phyloP scores from a whole-genome alignment of 768 basidiomycete species.

The Floccularia luteovirens region DNA sequence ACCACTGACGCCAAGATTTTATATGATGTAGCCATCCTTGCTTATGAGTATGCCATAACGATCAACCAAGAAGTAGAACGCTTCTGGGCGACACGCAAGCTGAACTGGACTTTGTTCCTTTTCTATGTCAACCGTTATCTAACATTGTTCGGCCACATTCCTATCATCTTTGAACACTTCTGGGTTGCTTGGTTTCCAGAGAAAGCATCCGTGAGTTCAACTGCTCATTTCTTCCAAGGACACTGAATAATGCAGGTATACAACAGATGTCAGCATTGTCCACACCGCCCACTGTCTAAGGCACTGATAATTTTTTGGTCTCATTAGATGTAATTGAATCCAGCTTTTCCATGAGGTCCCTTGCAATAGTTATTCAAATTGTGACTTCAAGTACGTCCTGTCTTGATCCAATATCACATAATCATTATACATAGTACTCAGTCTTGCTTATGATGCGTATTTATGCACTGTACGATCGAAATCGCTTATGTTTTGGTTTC shows the following conservation, averaged over 20 bases:
- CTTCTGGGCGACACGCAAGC: conserved; percentile 27
- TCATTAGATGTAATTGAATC: conserved; percentile 20
- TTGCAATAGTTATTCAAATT: conserved; percentile 23
- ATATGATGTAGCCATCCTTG: conserved; percentile 33
- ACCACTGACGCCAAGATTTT: too few relatives aligned
- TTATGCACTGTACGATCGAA: conserved; percentile 34
- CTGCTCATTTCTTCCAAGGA: neutral
- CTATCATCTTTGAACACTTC: conserved; percentile 25
- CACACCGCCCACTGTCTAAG: too few relatives aligned
- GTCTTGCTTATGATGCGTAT: conserved; percentile 31
- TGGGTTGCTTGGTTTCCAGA: conserved; percentile 17
- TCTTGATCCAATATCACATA: too few relatives aligned
- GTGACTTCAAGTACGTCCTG: conserved; percentile 25
- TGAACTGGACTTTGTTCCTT: conserved; percentile 23
- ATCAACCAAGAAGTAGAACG: conserved; percentile 30
- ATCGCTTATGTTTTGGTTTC: conserved; percentile 17
- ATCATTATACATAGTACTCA: too few relatives aligned
- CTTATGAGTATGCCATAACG: conserved; percentile 41
- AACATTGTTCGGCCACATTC: conserved; percentile 27
- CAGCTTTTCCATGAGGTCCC: conserved; percentile 27
- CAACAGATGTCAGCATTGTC: too few relatives aligned
- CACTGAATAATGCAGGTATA: too few relatives aligned
- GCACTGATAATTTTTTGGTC: neutral
- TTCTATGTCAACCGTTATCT: conserved; percentile 37
- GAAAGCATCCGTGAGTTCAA: conserved; percentile 18